Percentiles rank a stretch among this genome's conserved stretches.
Evolutionary conservation across 2,329 filamentous ascomycete species (phyloP).

Genomic region (Blastomyces parvus): DNA sequence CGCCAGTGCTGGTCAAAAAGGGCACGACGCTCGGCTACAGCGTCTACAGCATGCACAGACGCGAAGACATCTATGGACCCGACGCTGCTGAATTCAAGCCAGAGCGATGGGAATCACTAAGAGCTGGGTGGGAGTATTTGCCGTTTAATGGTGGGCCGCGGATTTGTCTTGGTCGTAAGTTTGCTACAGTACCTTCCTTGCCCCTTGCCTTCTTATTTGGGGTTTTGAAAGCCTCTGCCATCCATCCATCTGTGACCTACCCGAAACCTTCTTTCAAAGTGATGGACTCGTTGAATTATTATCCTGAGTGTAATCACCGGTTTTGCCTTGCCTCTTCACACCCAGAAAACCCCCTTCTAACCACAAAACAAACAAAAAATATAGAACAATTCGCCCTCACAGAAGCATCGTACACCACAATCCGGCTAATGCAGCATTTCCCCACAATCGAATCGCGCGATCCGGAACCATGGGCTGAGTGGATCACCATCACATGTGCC

Average conservation of each 20-base stretch:
- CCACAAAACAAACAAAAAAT: background rate
- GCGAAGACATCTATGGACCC: slow-evolving; percentile 36
- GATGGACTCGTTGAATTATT: background rate
- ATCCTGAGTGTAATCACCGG: background rate
- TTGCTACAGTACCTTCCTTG: background rate
- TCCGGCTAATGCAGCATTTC: slow-evolving; percentile 32
- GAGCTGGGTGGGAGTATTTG: slow-evolving; percentile 45
- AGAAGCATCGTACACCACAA: slow-evolving; percentile 34
- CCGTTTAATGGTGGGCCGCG: slow-evolving; percentile 47
- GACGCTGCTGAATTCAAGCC: slow-evolving; percentile 34
- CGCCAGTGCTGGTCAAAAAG: slow-evolving; percentile 39
- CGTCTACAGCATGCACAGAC: slow-evolving; percentile 45
- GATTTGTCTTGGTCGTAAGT: slow-evolving; percentile 44
- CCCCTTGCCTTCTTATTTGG: background rate
- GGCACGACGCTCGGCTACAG: slow-evolving; percentile 43
- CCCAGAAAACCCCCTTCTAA: background rate
- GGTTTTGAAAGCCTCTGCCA: background rate
- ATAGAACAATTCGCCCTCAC: slow-evolving; percentile 37
- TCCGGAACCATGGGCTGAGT: slow-evolving; percentile 21
- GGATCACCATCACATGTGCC: slow-evolving; percentile 19
- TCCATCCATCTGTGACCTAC: background rate
- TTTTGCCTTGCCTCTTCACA: background rate
- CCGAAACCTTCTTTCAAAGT: background rate
- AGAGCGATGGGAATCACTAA: slow-evolving; percentile 44
- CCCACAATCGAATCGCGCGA: slow-evolving; percentile 29